Evolutionary conservation across 2,329 filamentous ascomycete genomes (phyloP).

Genomic region (Zarea fungicola): DNA sequence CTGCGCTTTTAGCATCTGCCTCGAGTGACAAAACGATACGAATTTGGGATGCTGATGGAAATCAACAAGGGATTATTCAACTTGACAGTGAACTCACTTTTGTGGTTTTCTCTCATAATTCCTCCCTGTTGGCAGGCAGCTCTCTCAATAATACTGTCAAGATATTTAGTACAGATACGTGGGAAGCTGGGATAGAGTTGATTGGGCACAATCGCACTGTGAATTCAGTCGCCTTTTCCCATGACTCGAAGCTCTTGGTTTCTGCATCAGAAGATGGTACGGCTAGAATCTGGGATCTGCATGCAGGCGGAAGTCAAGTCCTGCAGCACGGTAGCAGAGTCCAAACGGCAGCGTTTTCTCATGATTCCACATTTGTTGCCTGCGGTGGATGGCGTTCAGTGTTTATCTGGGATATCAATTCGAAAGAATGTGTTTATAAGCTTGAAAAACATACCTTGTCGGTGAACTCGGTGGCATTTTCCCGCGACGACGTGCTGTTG

Average conservation of each 20-base stretch:
- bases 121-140: constrained; percentile 4
- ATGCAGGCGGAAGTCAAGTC: background rate
- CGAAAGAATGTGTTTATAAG: background rate
- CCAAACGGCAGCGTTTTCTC: background rate
- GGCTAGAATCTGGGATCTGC: background rate
- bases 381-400: background rate
- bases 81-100: background rate
- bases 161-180: background rate
- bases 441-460: background rate
- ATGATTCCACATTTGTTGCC: background rate
- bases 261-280: constrained; percentile 4
- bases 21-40: background rate
- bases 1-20: background rate
- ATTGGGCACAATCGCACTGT: background rate
- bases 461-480: constrained; percentile 15
- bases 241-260: background rate
- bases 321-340: background rate
- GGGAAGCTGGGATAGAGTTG: background rate
- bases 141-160: constrained; percentile 8
- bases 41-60: background rate
- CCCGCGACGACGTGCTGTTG: constrained; percentile 9
- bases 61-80: background rate
- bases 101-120: constrained; percentile 13
- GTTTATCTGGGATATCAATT: background rate
- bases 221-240: constrained; percentile 2